Base-by-base conservation (phyloP, 768 basidiomycete species). In the Macrolepiota fuliginosa region DNA sequence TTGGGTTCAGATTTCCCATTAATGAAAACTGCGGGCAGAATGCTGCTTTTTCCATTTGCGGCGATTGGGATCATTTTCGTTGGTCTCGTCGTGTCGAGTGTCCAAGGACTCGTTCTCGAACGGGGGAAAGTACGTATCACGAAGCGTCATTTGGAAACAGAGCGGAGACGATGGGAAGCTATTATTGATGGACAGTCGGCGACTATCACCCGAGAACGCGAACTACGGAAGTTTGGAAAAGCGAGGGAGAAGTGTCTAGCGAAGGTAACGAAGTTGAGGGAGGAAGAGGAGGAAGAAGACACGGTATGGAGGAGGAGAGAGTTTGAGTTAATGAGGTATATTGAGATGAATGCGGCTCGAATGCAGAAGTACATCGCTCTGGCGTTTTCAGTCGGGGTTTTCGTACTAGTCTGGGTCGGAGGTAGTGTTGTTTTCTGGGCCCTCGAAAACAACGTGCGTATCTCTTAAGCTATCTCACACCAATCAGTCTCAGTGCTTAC, bases 1-100 rank as follows among this genome's bases (percentile, higher is more conserved):
- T 67, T 79, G 4, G 78, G 77, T 3, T 68, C 74, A 2, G 77
- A 79, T 63, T 78, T 78, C 52, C 75, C 75, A 3, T 67, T 74
- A 0, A 61, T 54, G 11, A 72, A 65, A 5, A 69, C 70, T 3
- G 61, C 66, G 0, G 70, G 65, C 2, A 62, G 72, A 27, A 73
- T 70, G 49, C 62, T 79, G 1, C 63, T 79, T 19, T 74, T 80
- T 1, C 79, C 78, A 0, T 78, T 75, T 42, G 71, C 75, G 0
- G 75, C 74, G 0, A 62, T 73, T 25, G 79, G 79, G 0, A 74
- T 78, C 42, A 72, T 68, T 10, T 64, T 77, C n/a, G 55, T 79
- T 25, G 77, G 76, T 62, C 65, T 79, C 6, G 72, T 80, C 22
- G 68, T 79, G 3, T 71, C 71, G 19, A 76, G 76, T 46, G 74